Conservation (phyloP, 192 early-diverging fungal species). For the Coemansia sp. region DNA sequence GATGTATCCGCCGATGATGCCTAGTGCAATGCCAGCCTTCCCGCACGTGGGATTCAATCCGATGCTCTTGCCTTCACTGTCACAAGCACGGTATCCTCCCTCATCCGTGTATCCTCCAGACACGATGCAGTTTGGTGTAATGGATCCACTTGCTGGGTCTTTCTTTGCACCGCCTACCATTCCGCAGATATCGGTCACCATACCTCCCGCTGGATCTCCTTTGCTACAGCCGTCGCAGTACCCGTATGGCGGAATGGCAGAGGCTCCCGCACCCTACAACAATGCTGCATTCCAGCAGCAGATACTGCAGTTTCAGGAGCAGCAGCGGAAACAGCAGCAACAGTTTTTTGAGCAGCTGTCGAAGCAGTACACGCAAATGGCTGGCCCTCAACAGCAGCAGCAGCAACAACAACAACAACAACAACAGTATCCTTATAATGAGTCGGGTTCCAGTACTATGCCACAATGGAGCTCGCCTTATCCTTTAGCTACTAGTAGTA, state of each 20-base stretch:
- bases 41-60: constrained; percentile 15
- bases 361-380: constrained; percentile 38
- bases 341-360: constrained; percentile 41
- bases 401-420: not conserved
- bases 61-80: not conserved
- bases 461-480: not conserved
- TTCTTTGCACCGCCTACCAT: not conserved
- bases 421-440: not conserved
- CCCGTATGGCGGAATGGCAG: not conserved
- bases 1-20: not conserved
- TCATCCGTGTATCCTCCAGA: not conserved
- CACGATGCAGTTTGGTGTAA: not conserved
- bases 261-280: not conserved
- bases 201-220: not conserved
- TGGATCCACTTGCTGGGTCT: not conserved
- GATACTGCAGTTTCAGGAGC: constrained; percentile 46
- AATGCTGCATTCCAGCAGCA: constrained; percentile 33
- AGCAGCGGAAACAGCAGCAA: constrained; percentile 48
- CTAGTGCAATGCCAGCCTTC: not conserved
- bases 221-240: not conserved
- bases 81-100: constrained; percentile 4
- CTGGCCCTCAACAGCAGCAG: not conserved
- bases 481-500: not conserved
- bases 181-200: not conserved
- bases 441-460: not conserved